Conservation (phyloP, 495 filamentous ascomycete genomes). For the Penicillium cinerascens region DNA sequence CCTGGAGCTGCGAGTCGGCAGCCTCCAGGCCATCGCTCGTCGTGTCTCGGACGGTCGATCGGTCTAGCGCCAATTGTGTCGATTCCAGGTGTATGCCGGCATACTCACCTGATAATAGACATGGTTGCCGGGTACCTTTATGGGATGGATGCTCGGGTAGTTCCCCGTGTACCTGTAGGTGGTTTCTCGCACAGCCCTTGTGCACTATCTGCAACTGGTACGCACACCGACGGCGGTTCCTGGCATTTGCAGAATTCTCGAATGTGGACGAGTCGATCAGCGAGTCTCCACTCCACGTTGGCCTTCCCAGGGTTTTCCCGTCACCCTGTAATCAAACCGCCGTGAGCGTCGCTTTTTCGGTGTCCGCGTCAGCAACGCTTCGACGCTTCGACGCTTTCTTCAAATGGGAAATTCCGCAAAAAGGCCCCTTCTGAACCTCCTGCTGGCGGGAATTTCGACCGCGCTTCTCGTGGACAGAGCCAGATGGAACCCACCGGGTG, state of each 20-base stretch:
- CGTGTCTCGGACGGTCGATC: background rate
- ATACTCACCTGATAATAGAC: too few relatives aligned
- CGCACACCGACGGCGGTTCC: background rate
- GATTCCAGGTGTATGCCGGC: background rate
- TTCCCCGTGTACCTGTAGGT: too few relatives aligned
- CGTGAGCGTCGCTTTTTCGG: background rate
- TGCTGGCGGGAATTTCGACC: background rate
- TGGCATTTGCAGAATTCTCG: background rate
- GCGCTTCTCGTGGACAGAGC: background rate
- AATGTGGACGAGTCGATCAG: constrained; percentile 3
- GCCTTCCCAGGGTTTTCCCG: background rate
- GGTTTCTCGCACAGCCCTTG: too few relatives aligned
- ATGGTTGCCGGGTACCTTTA: too few relatives aligned
- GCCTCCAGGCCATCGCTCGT: background rate
- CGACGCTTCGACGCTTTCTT: background rate
- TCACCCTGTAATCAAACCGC: constrained; percentile 2
- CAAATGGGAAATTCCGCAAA: background rate
- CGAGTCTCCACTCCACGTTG: constrained; percentile 2
- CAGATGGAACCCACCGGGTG: constrained; percentile 19
- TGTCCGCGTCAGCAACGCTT: constrained; percentile 4
- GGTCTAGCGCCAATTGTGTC: background rate
- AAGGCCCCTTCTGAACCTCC: background rate
- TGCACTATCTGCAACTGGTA: too few relatives aligned
- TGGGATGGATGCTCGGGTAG: too few relatives aligned
- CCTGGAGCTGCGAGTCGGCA: constrained; percentile 3